A percentile compares a stretch with the other conserved stretches of the same genome.
Conservation (phyloP, 306 rosid genomes). For the Vigna trinervia region DNA sequence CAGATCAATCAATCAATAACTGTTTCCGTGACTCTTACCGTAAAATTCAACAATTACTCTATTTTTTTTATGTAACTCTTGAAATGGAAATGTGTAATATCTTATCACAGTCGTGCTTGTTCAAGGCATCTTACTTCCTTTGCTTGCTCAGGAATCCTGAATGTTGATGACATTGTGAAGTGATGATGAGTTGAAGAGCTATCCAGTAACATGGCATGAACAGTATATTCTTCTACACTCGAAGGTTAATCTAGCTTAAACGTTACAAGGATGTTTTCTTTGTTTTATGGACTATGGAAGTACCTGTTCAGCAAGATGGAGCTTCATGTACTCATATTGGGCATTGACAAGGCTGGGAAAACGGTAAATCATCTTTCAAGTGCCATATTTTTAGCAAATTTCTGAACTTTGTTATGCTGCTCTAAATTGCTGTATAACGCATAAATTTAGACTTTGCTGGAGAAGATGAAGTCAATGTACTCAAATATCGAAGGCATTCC, state of each 20-base stretch:
- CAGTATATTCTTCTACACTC: conserved; percentile 45
- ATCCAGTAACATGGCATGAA: conserved; percentile 50
- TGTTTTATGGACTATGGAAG: conserved; percentile 97
- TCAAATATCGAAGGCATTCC: conserved; percentile 87
- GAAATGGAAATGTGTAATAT: conserved; percentile 11
- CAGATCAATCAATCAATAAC: background rate
- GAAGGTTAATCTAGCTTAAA: conserved; percentile 51
- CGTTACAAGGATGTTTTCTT: conserved; percentile 76
- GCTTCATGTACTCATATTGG: conserved; percentile 96
- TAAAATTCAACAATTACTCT: background rate
- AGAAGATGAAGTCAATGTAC: conserved; percentile 89
- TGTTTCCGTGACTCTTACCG: background rate
- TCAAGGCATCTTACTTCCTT: conserved; percentile 20
- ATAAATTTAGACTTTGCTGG: conserved; percentile 80
- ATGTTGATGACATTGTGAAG: conserved; percentile 44
- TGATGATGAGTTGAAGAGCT: conserved; percentile 32
- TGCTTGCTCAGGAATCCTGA: conserved; percentile 42
- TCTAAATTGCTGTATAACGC: conserved; percentile 27
- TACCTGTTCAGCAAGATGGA: conserved; percentile 85
- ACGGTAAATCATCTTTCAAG: conserved; percentile 65
- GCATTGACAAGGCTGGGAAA: conserved; percentile 99
- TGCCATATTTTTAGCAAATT: conserved; percentile 28
- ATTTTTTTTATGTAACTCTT: conserved; percentile 17
- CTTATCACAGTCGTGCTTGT: conserved; percentile 17
- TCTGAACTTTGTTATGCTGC: conserved; percentile 24